A percentile compares a stretch with the other conserved stretches of the same genome.
Evolutionary conservation across 306 rosid genomes (phyloP).

Genomic region (Pyrus bretschneideri): DNA sequence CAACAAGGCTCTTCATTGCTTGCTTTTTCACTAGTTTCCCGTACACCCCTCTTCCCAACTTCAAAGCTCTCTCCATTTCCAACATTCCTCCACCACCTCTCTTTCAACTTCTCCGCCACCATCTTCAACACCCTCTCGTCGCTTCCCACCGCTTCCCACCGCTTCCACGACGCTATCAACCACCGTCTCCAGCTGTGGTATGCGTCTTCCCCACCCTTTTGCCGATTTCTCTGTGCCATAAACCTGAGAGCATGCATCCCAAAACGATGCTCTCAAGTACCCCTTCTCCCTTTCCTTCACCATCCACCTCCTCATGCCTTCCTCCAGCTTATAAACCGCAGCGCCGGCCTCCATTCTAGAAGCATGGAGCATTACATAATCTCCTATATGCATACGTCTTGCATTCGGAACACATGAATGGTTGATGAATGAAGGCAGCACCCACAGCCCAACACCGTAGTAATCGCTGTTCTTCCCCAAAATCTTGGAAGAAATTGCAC

Average conservation of each 20-base stretch:
- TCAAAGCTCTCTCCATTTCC: conserved; percentile 51
- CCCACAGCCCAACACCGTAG: conserved; percentile 79
- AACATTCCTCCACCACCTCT: conserved; percentile 31
- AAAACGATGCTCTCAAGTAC: conserved; percentile 66
- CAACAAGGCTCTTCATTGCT: conserved; percentile 52
- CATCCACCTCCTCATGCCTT: conserved; percentile 64
- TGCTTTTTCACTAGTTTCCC: conserved; percentile 68
- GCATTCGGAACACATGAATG: conserved; percentile 78
- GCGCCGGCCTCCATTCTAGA: conserved; percentile 58
- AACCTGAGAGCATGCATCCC: conserved; percentile 48
- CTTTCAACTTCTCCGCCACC: conserved; percentile 42
- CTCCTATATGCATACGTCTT: conserved; percentile 75
- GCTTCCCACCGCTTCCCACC: conserved; percentile 73
- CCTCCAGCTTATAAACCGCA: conserved; percentile 54
- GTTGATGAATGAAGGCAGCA: conserved; percentile 67
- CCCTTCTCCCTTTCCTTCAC: conserved; percentile 67
- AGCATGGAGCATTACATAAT: conserved; percentile 63
- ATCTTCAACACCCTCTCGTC: conserved; percentile 67
- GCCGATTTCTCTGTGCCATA: conserved; percentile 49
- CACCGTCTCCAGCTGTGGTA: conserved; percentile 39
- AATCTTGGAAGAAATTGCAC: conserved; percentile 55
- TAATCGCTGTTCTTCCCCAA: conserved; percentile 62
- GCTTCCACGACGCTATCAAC: conserved; percentile 52
- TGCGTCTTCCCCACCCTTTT: conserved; percentile 71
- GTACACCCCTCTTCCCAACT: conserved; percentile 59